These are phyloP conservation scores for Thelonectria rubi DNA, from an alignment of 2,329 filamentous ascomycete genomes.

Conservation along the genomic window DNA sequence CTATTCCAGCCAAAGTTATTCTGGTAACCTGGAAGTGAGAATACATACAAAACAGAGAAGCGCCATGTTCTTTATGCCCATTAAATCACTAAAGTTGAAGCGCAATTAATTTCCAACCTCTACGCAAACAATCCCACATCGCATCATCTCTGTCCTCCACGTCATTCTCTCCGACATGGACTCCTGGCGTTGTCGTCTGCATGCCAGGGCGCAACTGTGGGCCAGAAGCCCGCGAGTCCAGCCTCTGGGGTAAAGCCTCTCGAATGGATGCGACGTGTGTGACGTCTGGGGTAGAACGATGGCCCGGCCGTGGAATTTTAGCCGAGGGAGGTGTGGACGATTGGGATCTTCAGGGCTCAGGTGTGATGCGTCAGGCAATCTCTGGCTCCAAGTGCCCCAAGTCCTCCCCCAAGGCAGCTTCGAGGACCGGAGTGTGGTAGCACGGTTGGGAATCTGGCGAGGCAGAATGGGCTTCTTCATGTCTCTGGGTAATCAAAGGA, in stretches of 20 bases:
- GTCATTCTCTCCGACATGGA: too few species aligned
- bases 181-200: too few species aligned
- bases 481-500: neutral
- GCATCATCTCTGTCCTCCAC: too few species aligned
- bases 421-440: constrained; percentile 8
- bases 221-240: neutral
- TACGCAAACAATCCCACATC: too few species aligned
- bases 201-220: too few species aligned
- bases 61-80: too few species aligned
- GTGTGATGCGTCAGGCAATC: constrained; percentile 27
- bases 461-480: neutral
- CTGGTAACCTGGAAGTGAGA: too few species aligned
- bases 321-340: constrained; percentile 22
- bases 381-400: constrained; percentile 7
- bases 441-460: constrained; percentile 16
- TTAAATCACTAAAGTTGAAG: too few species aligned
- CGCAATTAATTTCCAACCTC: too few species aligned
- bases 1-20: too few species aligned
- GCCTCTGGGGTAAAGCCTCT: neutral
- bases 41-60: too few species aligned
- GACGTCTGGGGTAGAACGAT: constrained; percentile 18
- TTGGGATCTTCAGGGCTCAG: constrained; percentile 30
- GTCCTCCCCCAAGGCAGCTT: neutral
- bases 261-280: neutral
- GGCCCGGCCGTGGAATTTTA: constrained; percentile 12